Evolutionary conservation across 768 basidiomycete genomes (phyloP), one percentile per base, ranked within the genome.

Genomic region (Boletus bicolor): DNA sequence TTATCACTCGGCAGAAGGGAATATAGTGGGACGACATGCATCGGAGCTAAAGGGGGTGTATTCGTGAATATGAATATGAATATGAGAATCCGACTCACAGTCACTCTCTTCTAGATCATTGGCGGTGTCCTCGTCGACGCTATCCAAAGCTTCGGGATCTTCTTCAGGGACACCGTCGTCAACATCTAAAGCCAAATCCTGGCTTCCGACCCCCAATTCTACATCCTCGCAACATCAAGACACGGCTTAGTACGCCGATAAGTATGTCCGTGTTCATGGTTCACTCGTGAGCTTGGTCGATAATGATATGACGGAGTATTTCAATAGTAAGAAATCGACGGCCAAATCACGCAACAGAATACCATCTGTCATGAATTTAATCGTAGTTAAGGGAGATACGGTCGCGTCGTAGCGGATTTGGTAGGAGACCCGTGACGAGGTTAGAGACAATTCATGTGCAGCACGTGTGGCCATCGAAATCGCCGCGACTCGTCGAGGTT

Each of bases 341-440:
- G 93, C 88, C 21, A 98, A 77, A 71, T 99, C 97, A 52, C 97
- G 86, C 15, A 99, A 77, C 35, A 99, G 76, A 28, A 99, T 93
- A 75, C 97, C 97, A 64, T 99, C 97, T 6, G 97, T 99, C 95
- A 98, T 98, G 77, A 98, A 99, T 71, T 98, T 98, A 77, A 99
- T 94, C 8, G 86, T 86, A 2, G 97, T 99, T 21, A 83, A 79
- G 1, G 92, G 79, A 4, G 93, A 93, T 0, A 93, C 87, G 1
- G 93, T 98, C 1, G 93, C 89, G 62, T 98, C 96, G 68, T 98
- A 99, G 57, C 97, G 89, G 58, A 99, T 98, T 70, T 98, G 95
- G 71, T 98, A 95, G 0, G 97, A 96, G 7, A 98, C 92, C 26
- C 82, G 79, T 1, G 87, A 86, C 1, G 87, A 77, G 0, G 90